These are phyloP conservation scores for Cercospora sp. DNA, from an alignment of 2,329 filamentous ascomycete species.

Conservation along the genomic window DNA sequence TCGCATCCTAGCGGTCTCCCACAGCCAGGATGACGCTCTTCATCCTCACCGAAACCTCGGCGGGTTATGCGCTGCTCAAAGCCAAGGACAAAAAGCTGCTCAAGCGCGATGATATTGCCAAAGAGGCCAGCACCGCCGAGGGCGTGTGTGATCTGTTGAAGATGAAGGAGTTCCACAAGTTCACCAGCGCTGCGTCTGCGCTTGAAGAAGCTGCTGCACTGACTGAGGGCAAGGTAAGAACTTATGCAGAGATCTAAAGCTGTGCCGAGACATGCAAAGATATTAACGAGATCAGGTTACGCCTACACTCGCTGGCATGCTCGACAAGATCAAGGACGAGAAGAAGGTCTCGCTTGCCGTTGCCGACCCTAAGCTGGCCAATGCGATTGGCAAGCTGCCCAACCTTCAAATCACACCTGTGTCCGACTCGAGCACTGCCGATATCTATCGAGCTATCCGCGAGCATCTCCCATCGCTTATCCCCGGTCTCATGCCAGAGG, in stretches of 20 bases:
- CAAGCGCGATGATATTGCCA: slow-evolving; percentile 76
- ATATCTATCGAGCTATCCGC: slow-evolving; percentile 92
- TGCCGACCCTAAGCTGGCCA: slow-evolving; percentile 86
- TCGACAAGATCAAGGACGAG: slow-evolving; percentile 92
- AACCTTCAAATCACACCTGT: slow-evolving; percentile 81
- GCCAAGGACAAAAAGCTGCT: slow-evolving; percentile 97
- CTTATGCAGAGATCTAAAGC: neutral
- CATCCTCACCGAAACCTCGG: slow-evolving; percentile 90
- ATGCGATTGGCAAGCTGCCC: slow-evolving; percentile 88
- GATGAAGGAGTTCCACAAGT: slow-evolving; percentile 96
- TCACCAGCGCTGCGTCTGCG: slow-evolving; percentile 87
- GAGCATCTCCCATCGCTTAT: slow-evolving; percentile 88
- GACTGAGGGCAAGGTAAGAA: slow-evolving; percentile 74
- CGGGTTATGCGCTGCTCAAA: slow-evolving; percentile 98
- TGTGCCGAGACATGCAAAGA: slow-evolving; percentile 2
- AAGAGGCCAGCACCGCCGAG: slow-evolving; percentile 76
- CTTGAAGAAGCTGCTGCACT: slow-evolving; percentile 87
- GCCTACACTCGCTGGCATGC: slow-evolving; percentile 75
- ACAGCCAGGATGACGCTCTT: slow-evolving; percentile 57
- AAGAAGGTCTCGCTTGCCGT: slow-evolving; percentile 95
- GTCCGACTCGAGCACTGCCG: slow-evolving; percentile 76
- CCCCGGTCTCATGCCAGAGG: slow-evolving; percentile 79
- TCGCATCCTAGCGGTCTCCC: slow-evolving; percentile 21
- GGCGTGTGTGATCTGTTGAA: slow-evolving; percentile 88
- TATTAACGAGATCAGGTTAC: slow-evolving; percentile 58